These are phyloP conservation scores for Wickerhamiella musiphila DNA, from an alignment of 805 yeast species.

Conservation along the genomic window DNA sequence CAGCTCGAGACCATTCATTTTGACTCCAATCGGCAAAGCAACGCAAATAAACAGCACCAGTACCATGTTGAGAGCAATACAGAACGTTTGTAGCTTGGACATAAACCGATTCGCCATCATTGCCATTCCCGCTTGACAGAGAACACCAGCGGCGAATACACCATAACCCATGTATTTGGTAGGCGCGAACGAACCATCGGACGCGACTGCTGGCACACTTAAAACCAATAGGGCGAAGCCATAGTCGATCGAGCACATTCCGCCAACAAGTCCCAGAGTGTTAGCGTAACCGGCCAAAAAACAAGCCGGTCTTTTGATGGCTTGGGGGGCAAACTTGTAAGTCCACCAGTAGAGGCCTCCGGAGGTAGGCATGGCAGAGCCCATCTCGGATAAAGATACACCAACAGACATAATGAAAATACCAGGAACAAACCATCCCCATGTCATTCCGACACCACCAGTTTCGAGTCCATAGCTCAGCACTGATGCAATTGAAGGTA, in stretches of 20 bases:
- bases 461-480: slow-evolving; percentile 36
- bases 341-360: slow-evolving; percentile 65
- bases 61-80: slow-evolving; percentile 36
- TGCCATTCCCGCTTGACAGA: slow-evolving; percentile 35
- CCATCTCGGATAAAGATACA: slow-evolving; percentile 44
- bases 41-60: slow-evolving; percentile 39
- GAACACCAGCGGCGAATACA: slow-evolving; percentile 42
- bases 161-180: slow-evolving; percentile 43
- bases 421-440: slow-evolving; percentile 59
- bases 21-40: slow-evolving; percentile 43
- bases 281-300: slow-evolving; percentile 52
- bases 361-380: slow-evolving; percentile 54
- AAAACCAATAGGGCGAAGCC: slow-evolving; percentile 49
- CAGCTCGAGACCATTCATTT: slow-evolving; percentile 19
- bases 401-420: slow-evolving; percentile 40
- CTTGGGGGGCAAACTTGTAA: slow-evolving; percentile 44
- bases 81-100: slow-evolving; percentile 41
- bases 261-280: slow-evolving; percentile 48
- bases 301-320: slow-evolving; percentile 33
- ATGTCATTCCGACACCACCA: slow-evolving; percentile 47
- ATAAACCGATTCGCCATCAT: slow-evolving; percentile 39
- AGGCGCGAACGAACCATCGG: slow-evolving; percentile 38
- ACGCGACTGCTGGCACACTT: slow-evolving; percentile 22
- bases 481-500: slow-evolving; percentile 40
- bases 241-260: slow-evolving; percentile 49